Evolutionary conservation across 306 rosid species (phyloP), one percentile per base, ranked within the genome.

Genomic region (Hippophae gyantsensis): DNA sequence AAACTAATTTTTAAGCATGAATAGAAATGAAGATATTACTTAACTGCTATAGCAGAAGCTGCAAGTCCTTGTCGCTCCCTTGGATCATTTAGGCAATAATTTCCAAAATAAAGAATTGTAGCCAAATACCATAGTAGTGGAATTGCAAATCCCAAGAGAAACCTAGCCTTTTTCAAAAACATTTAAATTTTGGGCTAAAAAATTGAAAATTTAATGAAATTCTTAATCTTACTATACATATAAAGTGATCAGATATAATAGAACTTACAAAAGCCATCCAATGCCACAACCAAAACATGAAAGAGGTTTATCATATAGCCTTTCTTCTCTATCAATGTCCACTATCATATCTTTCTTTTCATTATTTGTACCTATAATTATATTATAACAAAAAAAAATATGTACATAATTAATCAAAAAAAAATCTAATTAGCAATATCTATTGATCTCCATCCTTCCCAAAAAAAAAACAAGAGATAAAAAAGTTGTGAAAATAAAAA

Each of bases 11-110:
- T 18, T 18, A 18, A 18, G 23, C 23, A 18, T 18, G 23, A 18
- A 18, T 18, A 18, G 23, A 18, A 18, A 18, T 18, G 23, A 18
- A 18, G 23, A 18, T 18, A 18, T 18, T 32, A 32, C 38, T 32
- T 32, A 32, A 75, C 80, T 42, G 76, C 80, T 52, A 70, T 75
- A 41, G 80, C 76, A 43, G 79, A 75, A 25, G 80, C 80, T 10
- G 80, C 80, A 49, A 75, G 76, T 61, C 76, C 80, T 7, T 75
- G 66, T 47, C 76, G 51, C 56, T 75, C 79, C n/a, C 76, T 70
- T 0, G 80, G 80, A 65, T 70, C 76, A 56, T 61, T 65, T 11
- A 10, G 63, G 51, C 32, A 48, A 41, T 57, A 52, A 40, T 62
- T 66, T 44, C 73, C 69, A 43, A 75, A 56, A 18, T 70, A 75